These are phyloP conservation scores for Pythium brachiatum DNA, from an alignment of 352 stramenopile species.

Conservation along the genomic window DNA sequence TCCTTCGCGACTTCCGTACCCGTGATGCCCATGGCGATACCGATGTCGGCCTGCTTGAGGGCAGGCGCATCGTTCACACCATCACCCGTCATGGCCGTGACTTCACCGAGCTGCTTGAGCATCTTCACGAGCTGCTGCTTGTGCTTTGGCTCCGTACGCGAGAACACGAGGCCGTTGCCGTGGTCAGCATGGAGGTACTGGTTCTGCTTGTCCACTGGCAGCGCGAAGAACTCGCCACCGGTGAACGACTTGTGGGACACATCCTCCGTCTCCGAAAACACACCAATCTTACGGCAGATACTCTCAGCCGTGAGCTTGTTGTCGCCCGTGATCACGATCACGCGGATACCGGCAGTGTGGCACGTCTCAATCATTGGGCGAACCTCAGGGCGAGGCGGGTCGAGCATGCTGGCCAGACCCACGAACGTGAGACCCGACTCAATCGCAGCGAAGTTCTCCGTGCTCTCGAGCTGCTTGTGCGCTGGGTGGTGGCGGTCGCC, in stretches of 20 bases:
- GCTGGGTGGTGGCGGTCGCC: conserved; percentile 82
- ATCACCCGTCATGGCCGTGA: conserved; percentile 98
- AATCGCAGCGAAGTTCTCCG: conserved; percentile 91
- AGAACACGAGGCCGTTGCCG: conserved; percentile 95
- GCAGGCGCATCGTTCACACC: conserved; percentile 99
- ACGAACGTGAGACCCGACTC: conserved; percentile 97
- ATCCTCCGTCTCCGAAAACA: conserved; percentile 87
- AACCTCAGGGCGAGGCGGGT: conserved; percentile 97
- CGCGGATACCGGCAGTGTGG: conserved; percentile 94
- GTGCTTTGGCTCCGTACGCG: conserved; percentile 96
- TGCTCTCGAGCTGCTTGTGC: conserved; percentile 78
- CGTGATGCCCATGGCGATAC: conserved; percentile 98
- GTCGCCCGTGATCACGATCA: conserved; percentile 99
- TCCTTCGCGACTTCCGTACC: conserved; percentile 98
- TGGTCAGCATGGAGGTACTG: conserved; percentile 78
- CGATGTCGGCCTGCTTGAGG: conserved; percentile 97
- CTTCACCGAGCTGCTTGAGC: conserved; percentile 93
- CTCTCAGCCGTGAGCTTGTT: conserved; percentile 97
- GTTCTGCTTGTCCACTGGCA: conserved; percentile 91
- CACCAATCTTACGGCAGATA: conserved; percentile 96
- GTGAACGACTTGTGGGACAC: conserved; percentile 93
- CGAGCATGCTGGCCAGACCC: conserved; percentile 97
- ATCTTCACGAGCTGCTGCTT: conserved; percentile 97
- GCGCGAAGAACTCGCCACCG: conserved; percentile 94
- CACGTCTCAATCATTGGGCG: conserved; percentile 94